Conservation (phyloP, 495 filamentous ascomycete species). For the Pseudomonodictys pantanalensis region DNA sequence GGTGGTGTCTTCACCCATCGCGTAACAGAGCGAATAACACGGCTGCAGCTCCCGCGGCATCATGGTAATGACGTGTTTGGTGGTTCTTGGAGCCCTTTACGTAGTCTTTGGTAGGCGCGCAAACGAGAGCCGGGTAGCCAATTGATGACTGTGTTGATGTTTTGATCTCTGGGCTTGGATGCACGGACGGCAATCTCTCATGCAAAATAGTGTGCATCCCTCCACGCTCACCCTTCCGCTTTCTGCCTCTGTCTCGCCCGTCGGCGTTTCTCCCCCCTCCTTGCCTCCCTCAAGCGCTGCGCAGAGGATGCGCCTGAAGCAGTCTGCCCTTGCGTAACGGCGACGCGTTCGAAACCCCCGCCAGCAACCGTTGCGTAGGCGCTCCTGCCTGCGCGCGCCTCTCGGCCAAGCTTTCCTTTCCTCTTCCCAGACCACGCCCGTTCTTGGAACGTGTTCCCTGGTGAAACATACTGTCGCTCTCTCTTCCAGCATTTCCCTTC, state of each 20-base stretch:
- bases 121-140: neutral
- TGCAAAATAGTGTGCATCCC: slow-evolving; percentile 30
- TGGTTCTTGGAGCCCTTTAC: neutral
- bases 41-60: neutral
- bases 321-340: slow-evolving; percentile 21
- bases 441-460: neutral
- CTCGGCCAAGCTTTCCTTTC: neutral
- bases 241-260: slow-evolving; percentile 1
- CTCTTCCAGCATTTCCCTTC: slow-evolving; percentile 5
- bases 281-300: slow-evolving; percentile 26
- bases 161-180: neutral
- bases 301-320: slow-evolving; percentile 27
- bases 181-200: neutral
- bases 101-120: neutral
- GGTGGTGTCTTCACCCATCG: too few species aligned
- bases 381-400: slow-evolving; percentile 1
- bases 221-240: slow-evolving; percentile 5
- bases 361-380: neutral
- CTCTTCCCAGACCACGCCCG: neutral
- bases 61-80: neutral
- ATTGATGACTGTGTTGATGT: neutral
- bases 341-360: slow-evolving; percentile 4
- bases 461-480: slow-evolving; percentile 12
- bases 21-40: neutral
- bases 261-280: slow-evolving; percentile 12